phyloP scores from a whole-genome alignment of 768 basidiomycete species.

The Bullera alba region DNA sequence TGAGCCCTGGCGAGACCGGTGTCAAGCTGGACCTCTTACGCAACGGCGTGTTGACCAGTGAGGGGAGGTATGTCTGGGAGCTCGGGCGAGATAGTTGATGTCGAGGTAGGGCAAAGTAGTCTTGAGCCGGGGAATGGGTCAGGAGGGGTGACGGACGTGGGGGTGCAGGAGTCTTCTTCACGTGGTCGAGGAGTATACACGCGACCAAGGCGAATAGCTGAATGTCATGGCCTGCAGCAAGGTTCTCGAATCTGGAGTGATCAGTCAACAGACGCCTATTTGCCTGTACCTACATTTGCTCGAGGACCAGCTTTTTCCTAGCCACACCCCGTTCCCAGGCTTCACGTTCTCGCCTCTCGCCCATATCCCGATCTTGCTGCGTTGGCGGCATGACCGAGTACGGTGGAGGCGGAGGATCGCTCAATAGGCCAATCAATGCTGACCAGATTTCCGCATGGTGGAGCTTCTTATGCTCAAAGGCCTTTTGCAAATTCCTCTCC shows the following conservation, averaged over 20 bases:
- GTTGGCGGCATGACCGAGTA: conserved; percentile 22
- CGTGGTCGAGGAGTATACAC: conserved; percentile 19
- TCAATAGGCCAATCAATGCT: conserved; percentile 21
- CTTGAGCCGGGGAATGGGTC: conserved; percentile 24
- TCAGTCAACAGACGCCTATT: not conserved
- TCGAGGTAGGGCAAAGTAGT: conserved; percentile 36
- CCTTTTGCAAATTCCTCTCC: conserved; percentile 20
- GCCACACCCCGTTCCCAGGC: conserved; percentile 26
- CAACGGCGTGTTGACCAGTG: conserved; percentile 3
- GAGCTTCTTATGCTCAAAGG: conserved; percentile 21
- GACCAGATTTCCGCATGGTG: conserved; percentile 38
- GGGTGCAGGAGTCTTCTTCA: conserved; percentile 6
- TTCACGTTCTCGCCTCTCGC: conserved; percentile 14
- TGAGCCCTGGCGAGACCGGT: conserved; percentile 1
- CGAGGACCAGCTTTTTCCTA: conserved; percentile 14
- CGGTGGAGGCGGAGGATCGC: conserved; percentile 29
- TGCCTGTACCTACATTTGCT: conserved; percentile 24
- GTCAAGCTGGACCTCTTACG: not conserved
- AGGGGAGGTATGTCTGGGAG: not conserved
- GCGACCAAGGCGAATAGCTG: conserved; percentile 37
- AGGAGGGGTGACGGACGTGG: conserved; percentile 9
- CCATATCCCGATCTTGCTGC: not conserved
- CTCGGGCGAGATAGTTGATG: not conserved
- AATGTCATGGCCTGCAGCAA: conserved; percentile 24
- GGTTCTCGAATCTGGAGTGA: conserved; percentile 12